Base-by-base conservation (phyloP, 2,329 filamentous ascomycete genomes). In the Botrytis galanthina region DNA sequence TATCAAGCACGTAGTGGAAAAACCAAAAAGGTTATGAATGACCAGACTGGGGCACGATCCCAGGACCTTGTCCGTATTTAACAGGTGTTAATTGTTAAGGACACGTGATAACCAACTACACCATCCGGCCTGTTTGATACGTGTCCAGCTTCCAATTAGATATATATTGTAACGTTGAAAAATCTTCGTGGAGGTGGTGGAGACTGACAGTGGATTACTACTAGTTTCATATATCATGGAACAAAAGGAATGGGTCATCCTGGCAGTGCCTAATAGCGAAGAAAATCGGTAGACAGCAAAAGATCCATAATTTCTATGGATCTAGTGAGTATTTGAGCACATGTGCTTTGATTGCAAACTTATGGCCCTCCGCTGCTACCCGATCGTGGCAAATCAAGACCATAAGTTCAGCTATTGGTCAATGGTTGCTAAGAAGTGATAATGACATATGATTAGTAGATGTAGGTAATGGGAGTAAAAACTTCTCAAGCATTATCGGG, bases 131-230 rank as follows among this genome's bases (percentile, higher is more conserved):
- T 32, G 0, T 32, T 51, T 29, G n/a, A 0, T 66, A 14, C 0
- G 20, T 3, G 0, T 0, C 0, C 7, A 0, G 0, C 0, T 6
- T 6, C 3, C 3, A 22, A 37, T 37, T n/a, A 1, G 51, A 67
- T 51, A 67, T 37, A 67, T 67, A 67, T 48, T 10, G 10, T 1
- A 18, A 10, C 3, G 22, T 16, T 20, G 9, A 3, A 26, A 2
- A 66, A 8, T 10, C 12, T 3, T 7, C 35, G 18, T 51, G 29
- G 32, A 37, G 29, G 32, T n/a, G 63, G 63, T 51, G 63, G 44
- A 35, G 44, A 51, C 26, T 37, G 63, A 67, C 20, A 32, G 29
- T 66, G 62, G 42, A 66, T 29, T 44, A 20, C 14, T 29, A 29
- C n/a, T 54, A 29, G n/a, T 54, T 16, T 14, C 14, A 16, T 29